Conservation (phyloP, 2,329 filamentous ascomycete species). For the Ceratocystis smalleyi region DNA sequence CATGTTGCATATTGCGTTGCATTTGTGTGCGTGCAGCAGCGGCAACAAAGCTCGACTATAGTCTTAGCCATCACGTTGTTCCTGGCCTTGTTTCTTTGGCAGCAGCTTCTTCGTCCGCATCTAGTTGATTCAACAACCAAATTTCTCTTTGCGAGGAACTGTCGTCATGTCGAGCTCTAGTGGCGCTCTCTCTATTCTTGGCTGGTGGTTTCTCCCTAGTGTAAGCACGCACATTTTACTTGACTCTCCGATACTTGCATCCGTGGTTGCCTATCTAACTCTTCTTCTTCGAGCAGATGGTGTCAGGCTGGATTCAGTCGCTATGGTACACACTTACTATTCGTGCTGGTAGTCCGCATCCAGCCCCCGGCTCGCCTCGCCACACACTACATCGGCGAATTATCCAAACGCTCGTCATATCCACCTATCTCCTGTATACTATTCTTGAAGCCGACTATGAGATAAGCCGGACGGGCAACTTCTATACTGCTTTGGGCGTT, state of each 20-base stretch:
- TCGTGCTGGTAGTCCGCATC: conserved; percentile 73
- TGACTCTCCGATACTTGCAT: background rate
- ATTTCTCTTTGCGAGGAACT: background rate
- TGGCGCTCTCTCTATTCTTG: conserved; percentile 31
- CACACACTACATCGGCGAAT: conserved; percentile 60
- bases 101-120: background rate
- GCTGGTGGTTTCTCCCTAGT: conserved; percentile 35
- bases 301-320: conserved; percentile 59
- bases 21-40: background rate
- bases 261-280: conserved; percentile 16
- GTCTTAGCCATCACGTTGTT: background rate
- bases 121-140: background rate
- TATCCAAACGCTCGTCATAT: conserved; percentile 71
- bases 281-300: conserved; percentile 39
- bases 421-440: conserved; percentile 75
- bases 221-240: conserved; percentile 23
- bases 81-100: background rate
- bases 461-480: conserved; percentile 54
- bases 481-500: conserved; percentile 64
- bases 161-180: conserved; percentile 25
- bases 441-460: conserved; percentile 83
- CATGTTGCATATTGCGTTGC: background rate
- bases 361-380: conserved; percentile 50
- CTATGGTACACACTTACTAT: conserved; percentile 80
- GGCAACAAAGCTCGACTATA: background rate